phyloP scores from a whole-genome alignment of 257 asterid species.

The Cruciata laevipes region DNA sequence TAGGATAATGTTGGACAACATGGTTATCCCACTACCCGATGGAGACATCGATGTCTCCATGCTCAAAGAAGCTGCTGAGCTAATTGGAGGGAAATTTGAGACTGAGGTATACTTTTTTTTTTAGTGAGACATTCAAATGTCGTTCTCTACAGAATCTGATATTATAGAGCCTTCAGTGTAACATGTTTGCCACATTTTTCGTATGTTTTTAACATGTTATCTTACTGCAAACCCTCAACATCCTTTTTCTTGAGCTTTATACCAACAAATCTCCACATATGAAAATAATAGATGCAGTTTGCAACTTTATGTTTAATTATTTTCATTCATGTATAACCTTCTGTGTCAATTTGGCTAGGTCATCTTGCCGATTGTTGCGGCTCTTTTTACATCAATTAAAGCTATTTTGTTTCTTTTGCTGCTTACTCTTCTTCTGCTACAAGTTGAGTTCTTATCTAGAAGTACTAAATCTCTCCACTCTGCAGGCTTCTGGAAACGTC shows the following conservation, averaged over 20 bases:
- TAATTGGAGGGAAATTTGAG: constrained; percentile 72
- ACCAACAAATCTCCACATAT: background rate
- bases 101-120: constrained; percentile 54
- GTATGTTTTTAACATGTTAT: background rate
- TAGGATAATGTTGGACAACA: constrained; percentile 94
- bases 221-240: background rate
- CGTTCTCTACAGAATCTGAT: background rate
- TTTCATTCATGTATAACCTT: background rate
- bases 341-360: background rate
- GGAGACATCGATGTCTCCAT: constrained; percentile 81
- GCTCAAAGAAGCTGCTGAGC: constrained; percentile 77
- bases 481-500: background rate
- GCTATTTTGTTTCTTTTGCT: background rate
- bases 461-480: background rate
- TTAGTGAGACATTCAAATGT: background rate
- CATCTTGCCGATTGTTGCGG: too few relatives aligned
- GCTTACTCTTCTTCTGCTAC: background rate
- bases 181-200: background rate
- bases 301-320: background rate
- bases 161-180: background rate
- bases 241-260: background rate
- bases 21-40: constrained; percentile 80
- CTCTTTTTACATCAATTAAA: too few relatives aligned
- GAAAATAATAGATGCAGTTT: background rate
- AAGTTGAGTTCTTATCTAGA: background rate